Evolutionary conservation across 371 early-diverging fungal genomes (phyloP).

Genomic region (Mycotypha africana): DNA sequence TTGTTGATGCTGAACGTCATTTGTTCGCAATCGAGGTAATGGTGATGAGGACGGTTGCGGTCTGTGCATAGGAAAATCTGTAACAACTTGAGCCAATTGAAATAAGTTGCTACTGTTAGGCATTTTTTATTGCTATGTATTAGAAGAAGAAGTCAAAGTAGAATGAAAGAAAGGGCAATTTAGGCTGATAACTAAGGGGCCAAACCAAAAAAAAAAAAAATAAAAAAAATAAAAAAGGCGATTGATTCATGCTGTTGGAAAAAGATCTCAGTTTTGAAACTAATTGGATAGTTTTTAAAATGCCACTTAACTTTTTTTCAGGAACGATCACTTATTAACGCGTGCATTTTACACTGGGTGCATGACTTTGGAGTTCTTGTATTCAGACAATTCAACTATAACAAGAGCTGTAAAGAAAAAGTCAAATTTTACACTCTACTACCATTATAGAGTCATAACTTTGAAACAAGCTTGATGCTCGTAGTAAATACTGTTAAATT

Average conservation of each 20-base stretch:
- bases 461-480: too few relatives aligned
- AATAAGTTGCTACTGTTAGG: conserved; percentile 28
- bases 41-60: conserved; percentile 9
- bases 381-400: too few relatives aligned
- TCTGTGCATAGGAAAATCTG: conserved; percentile 19
- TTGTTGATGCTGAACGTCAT: conserved; percentile 27
- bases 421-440: too few relatives aligned
- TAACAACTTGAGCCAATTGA: conserved; percentile 42
- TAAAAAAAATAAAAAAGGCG: background rate
- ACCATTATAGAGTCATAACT: too few relatives aligned
- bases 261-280: background rate
- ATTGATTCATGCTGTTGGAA: conserved; percentile 2
- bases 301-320: too few relatives aligned
- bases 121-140: conserved; percentile 4
- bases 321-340: too few relatives aligned
- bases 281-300: too few relatives aligned
- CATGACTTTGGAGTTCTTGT: too few relatives aligned
- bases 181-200: background rate
- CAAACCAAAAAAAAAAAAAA: background rate
- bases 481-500: too few relatives aligned
- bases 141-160: conserved; percentile 2
- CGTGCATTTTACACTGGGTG: too few relatives aligned
- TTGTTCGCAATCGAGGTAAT: conserved; percentile 5
- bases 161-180: background rate
- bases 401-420: too few relatives aligned